Evolutionary conservation across 148 eudicot species (phyloP), one percentile per base, ranked within the genome.

Genomic region (Rhododendron molle): DNA sequence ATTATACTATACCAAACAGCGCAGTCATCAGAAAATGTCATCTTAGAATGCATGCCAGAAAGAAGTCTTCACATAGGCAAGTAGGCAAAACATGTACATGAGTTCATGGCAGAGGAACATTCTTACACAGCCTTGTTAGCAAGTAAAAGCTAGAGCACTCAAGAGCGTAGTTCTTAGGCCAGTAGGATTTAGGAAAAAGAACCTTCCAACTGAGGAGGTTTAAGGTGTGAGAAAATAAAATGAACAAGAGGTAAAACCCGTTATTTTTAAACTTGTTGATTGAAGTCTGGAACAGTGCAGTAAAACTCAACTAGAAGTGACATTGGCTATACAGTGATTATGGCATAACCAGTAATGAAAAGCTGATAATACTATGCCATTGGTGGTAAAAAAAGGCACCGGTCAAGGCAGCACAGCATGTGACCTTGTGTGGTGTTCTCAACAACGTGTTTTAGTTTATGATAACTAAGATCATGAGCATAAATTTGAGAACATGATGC

Each of bases 1-100:
- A 95, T 95, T 79, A 97, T 94, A 84, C 98, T 97, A 83, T 9
- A n/a, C 38, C 72, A 87, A 32, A 88, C 34, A 46, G 88, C 43
- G 80, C 10, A 90, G 60, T 85, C 18, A 40, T 34, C 40, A 77
- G 52, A 78, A 72, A 73, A 86, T 52, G 78, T 43, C 86, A 34
- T 30, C 80, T 82, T 16, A 36, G 47, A 80, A 47, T 78, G 47
- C 82, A 47, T 78, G 56, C 50, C 26, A 56, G 21, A 58, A 26
- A 77, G 73, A 82, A 44, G 34, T 54, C n/a, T 50, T 30, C 65
- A 50, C 43, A 52, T 5, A 47, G 50, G 56, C 69, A 30, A 34
- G 43, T 20, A 81, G 47, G 14, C 38, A 26, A 11, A 80, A 81
- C 69, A 34, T 58, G 50, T 30, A 56, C 47, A 81, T 11, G 20